Percentiles rank a stretch among this genome's conserved stretches.
These are phyloP conservation scores for Fallopia convolvulus DNA, from an alignment of 148 eudicot genomes.

Conservation along the genomic window DNA sequence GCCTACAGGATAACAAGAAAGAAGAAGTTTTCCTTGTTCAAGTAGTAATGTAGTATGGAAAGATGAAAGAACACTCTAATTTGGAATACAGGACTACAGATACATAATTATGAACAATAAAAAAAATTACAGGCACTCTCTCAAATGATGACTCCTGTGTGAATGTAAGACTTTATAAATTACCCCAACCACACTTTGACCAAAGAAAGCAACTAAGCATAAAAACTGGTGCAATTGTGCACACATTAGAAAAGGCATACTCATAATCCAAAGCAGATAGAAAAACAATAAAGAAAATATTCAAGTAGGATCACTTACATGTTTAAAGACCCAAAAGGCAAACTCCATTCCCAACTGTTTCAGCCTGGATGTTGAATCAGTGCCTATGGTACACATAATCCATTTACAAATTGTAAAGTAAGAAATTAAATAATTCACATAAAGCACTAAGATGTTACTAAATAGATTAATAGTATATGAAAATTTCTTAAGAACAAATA, in stretches of 20 bases:
- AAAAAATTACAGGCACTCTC: not conserved
- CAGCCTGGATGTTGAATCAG: slow-evolving; percentile 76
- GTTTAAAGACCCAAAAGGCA: slow-evolving; percentile 96
- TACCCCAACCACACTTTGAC: not conserved
- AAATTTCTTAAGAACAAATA: not conserved
- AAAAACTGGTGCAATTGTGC: not conserved
- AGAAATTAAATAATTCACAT: not conserved
- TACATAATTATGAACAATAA: not conserved
- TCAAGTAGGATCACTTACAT: slow-evolving; percentile 44
- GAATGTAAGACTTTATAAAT: not conserved
- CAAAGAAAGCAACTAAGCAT: not conserved
- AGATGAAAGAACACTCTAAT: not conserved
- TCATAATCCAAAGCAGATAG: not conserved
- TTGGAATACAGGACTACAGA: not conserved
- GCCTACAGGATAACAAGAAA: not conserved
- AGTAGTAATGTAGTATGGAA: not conserved
- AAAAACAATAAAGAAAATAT: not conserved
- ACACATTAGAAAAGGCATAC: not conserved
- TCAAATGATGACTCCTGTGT: not conserved
- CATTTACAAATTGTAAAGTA: slow-evolving; percentile 12
- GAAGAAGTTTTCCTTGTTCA: not conserved
- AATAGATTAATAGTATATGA: not conserved
- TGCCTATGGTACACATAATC: slow-evolving; percentile 38
- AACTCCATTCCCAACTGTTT: slow-evolving; percentile 98
- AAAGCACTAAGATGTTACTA: not conserved